Percentiles rank a stretch among this genome's conserved stretches.
These are phyloP conservation scores for Butyriboletus loyo DNA, from an alignment of 768 basidiomycete genomes.

Conservation along the genomic window DNA sequence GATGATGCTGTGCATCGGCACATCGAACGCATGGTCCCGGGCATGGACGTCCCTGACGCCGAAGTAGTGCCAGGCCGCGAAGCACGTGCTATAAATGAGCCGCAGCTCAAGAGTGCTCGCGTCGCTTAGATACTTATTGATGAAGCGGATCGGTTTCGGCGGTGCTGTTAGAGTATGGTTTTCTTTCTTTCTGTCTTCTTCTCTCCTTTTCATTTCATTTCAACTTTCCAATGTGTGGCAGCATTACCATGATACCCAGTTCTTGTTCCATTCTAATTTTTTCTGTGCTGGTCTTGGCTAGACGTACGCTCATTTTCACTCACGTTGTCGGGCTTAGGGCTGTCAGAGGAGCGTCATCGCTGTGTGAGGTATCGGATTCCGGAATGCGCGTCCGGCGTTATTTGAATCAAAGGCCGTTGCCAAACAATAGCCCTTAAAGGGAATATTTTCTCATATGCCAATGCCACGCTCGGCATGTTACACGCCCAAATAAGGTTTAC, in stretches of 20 bases:
- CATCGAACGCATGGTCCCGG: slow-evolving; percentile 27
- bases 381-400: slow-evolving; percentile 5
- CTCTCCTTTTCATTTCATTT: background rate
- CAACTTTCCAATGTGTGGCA: background rate
- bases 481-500: too few species aligned
- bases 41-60: slow-evolving; percentile 20
- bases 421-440: slow-evolving; percentile 19
- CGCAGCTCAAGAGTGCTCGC: background rate
- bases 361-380: background rate
- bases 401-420: slow-evolving; percentile 10
- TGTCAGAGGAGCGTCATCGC: background rate
- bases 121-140: slow-evolving; percentile 4
- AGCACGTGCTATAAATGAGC: slow-evolving; percentile 12
- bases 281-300: background rate
- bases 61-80: slow-evolving; percentile 22
- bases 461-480: too few species aligned
- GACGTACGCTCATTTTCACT: background rate
- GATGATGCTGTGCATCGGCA: slow-evolving; percentile 33
- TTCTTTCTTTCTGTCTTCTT: background rate
- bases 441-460: slow-evolving; percentile 13
- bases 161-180: background rate
- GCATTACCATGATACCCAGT: slow-evolving; percentile 10
- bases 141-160: background rate
- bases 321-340: background rate
- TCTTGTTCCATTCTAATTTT: background rate